Conservation (phyloP, 768 basidiomycete genomes). For the Kwoniella heveanensis region DNA sequence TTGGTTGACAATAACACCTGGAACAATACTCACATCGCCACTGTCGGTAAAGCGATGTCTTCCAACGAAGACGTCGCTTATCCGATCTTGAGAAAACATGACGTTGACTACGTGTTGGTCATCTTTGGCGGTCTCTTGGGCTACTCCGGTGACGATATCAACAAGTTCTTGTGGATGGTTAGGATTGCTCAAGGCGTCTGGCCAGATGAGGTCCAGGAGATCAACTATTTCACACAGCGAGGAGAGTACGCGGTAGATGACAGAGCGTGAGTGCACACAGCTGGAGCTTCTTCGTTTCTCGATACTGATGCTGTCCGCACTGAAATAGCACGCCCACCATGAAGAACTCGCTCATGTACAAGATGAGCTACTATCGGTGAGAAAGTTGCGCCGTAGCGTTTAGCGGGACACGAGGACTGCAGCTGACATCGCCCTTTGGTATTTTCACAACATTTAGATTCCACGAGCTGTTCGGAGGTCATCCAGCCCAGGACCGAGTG, state of each 20-base stretch:
- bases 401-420: too few species aligned
- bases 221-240: slow-evolving; percentile 84
- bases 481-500: slow-evolving; percentile 77
- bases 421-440: too few species aligned
- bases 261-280: slow-evolving; percentile 61
- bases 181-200: slow-evolving; percentile 78
- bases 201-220: slow-evolving; percentile 97
- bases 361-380: slow-evolving; percentile 94
- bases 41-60: slow-evolving; percentile 98
- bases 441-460: slow-evolving; percentile 64
- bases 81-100: slow-evolving; percentile 91
- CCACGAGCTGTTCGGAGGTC: slow-evolving; percentile 79
- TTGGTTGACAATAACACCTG: slow-evolving; percentile 99
- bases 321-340: slow-evolving; percentile 67
- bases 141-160: slow-evolving; percentile 96
- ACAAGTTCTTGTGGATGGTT: slow-evolving; percentile 99
- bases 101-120: slow-evolving; percentile 94
- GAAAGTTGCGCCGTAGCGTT: too few species aligned
- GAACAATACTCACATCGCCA: slow-evolving; percentile 99
- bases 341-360: slow-evolving; percentile 98
- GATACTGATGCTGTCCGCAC: neutral
- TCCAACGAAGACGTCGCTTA: slow-evolving; percentile 92
- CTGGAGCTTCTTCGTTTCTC: too few species aligned
- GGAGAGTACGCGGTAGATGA: slow-evolving; percentile 95
- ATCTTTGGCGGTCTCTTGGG: slow-evolving; percentile 97